phyloP scores from a whole-genome alignment of 2,329 filamentous ascomycete species.

The Monosporascus sp. region DNA sequence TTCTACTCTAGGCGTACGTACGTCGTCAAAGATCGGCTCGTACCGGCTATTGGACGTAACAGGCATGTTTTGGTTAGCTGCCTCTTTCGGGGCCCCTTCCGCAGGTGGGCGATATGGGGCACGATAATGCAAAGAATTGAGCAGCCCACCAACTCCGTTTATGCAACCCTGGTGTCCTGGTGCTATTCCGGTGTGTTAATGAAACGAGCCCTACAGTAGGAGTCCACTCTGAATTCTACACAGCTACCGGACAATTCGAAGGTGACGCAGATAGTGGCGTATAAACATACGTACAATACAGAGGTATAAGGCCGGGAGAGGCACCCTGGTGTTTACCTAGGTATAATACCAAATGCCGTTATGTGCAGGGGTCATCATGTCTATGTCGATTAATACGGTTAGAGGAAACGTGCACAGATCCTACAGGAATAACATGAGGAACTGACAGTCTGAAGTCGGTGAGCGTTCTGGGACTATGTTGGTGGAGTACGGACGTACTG shows the following conservation, averaged over 20 bases:
- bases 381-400: background rate
- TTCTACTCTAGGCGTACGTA: constrained; percentile 2
- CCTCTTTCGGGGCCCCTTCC: constrained; percentile 17
- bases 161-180: background rate
- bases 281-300: background rate
- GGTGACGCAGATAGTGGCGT: background rate
- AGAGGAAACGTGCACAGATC: background rate
- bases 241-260: background rate
- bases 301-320: no score
- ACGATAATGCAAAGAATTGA: background rate
- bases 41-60: constrained; percentile 6
- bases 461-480: background rate
- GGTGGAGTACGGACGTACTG: background rate
- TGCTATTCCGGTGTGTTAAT: background rate
- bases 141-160: background rate
- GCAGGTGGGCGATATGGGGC: constrained; percentile 6
- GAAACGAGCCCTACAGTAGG: background rate
- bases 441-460: background rate
- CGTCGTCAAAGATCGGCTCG: constrained; percentile 13
- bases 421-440: background rate
- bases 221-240: background rate
- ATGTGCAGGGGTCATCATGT: background rate
- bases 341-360: background rate
- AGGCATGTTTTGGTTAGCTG: constrained; percentile 7
- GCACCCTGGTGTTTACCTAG: background rate